Evolutionary conservation across 106 monocot species (phyloP).

Genomic region (Posidonia australis): DNA sequence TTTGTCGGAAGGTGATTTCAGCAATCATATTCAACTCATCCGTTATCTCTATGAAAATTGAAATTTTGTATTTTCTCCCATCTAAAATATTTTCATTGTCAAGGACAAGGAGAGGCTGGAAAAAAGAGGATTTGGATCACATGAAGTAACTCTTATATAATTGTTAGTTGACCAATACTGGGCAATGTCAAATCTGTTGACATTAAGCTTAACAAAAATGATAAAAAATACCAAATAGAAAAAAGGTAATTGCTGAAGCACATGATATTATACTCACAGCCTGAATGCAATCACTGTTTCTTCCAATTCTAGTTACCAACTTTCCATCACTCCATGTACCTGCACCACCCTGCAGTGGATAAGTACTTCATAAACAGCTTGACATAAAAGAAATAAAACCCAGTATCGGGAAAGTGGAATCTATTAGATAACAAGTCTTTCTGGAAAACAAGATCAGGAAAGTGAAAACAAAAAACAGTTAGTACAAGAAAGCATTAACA

Average conservation of each 20-base stretch:
- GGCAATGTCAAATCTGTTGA: too few relatives aligned
- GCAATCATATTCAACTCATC: too few relatives aligned
- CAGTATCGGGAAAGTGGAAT: not conserved
- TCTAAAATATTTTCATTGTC: too few relatives aligned
- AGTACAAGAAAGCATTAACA: not conserved
- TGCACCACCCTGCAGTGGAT: conserved; percentile 99
- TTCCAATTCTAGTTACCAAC: conserved; percentile 92
- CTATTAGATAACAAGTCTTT: not conserved
- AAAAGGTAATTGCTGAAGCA: not conserved
- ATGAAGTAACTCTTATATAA: too few relatives aligned
- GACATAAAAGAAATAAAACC: not conserved
- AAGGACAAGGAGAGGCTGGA: too few relatives aligned
- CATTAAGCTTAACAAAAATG: not conserved
- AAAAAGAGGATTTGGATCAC: too few relatives aligned
- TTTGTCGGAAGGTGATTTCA: too few relatives aligned
- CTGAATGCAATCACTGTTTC: conserved; percentile 85
- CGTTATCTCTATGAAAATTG: too few relatives aligned
- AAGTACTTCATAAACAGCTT: conserved; percentile 40
- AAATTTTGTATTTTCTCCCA: too few relatives aligned
- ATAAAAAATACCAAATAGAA: not conserved
- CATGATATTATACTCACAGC: conserved; percentile 50
- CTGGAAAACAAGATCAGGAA: not conserved
- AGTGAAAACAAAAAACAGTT: not conserved
- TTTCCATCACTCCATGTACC: conserved; percentile 99
- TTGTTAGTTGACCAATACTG: too few relatives aligned